A percentile compares a stretch with the other conserved stretches of the same genome.
phyloP scores from a whole-genome alignment of 2,329 filamentous ascomycete species.

The Alternaria sp. region DNA sequence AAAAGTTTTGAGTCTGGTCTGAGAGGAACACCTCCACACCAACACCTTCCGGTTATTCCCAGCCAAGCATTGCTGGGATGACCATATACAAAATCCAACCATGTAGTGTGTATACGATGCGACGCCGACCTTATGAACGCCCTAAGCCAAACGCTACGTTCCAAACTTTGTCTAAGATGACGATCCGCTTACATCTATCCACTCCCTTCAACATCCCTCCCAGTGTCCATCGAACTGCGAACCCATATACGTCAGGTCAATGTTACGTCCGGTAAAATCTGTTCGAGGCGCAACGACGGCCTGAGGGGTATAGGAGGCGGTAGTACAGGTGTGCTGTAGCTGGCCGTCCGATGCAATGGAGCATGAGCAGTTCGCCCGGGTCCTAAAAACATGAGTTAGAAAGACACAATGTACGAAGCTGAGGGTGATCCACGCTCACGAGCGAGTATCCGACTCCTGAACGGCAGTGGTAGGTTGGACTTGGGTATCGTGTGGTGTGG shows the following conservation, averaged over 20 bases:
- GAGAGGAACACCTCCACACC: not conserved
- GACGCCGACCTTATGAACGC: not conserved
- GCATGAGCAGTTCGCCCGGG: not conserved
- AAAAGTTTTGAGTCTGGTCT: not conserved
- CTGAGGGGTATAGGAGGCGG: not conserved
- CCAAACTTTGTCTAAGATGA: not conserved
- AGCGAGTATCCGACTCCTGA: not conserved
- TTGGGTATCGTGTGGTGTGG: not conserved
- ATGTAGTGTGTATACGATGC: not conserved
- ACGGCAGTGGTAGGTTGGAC: not conserved
- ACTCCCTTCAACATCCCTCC: not conserved
- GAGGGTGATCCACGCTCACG: not conserved
- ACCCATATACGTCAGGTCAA: constrained; percentile 1
- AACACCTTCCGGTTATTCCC: not conserved
- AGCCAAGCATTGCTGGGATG: not conserved
- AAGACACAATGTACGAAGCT: not conserved
- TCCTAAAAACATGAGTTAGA: not conserved
- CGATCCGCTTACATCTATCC: not conserved
- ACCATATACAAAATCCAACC: not conserved
- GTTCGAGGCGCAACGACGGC: constrained; percentile 1
- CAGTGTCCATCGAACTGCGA: constrained; percentile 6
- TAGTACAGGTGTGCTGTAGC: not conserved
- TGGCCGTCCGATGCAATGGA: not conserved
- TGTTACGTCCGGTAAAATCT: not conserved
- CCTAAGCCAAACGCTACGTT: not conserved